A percentile compares a stretch with the other conserved stretches of the same genome.
phyloP scores from a whole-genome alignment of 2,329 filamentous ascomycete genomes.

The Scedosporium minutisporum region DNA sequence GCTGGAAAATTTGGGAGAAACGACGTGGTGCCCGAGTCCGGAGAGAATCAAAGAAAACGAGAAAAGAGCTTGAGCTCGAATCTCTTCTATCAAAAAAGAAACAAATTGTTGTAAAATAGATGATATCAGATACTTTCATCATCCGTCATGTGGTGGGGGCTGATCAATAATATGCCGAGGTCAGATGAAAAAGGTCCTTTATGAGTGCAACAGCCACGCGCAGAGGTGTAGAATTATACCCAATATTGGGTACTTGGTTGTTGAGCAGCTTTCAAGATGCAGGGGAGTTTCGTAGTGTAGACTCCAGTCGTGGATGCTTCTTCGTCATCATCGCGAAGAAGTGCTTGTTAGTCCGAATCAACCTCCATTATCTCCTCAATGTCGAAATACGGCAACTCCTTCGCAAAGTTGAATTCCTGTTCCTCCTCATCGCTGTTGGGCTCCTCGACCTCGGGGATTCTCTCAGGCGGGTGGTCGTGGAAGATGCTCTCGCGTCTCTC shows the following conservation, averaged over 20 bases:
- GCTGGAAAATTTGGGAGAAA: background rate
- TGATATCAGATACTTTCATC: background rate
- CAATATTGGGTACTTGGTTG: background rate
- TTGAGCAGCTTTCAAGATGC: background rate
- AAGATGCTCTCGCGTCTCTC: slow-evolving; percentile 37
- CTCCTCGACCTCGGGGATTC: slow-evolving; percentile 45
- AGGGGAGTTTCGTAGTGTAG: background rate
- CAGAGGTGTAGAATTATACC: background rate
- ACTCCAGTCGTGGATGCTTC: background rate
- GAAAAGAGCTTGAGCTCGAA: background rate
- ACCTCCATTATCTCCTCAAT: slow-evolving; percentile 40
- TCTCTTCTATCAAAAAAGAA: slow-evolving; percentile 5
- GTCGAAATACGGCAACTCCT: slow-evolving; percentile 40
- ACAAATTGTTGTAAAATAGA: background rate
- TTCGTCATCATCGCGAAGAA: background rate
- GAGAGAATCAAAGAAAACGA: background rate
- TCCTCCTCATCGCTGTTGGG: slow-evolving; percentile 39
- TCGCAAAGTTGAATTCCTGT: slow-evolving; percentile 29
- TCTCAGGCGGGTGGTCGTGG: slow-evolving; percentile 37
- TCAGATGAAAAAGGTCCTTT: too few relatives aligned
- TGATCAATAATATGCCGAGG: too few relatives aligned
- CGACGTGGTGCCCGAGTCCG: background rate
- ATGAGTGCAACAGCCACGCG: background rate
- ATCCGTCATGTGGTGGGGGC: too few relatives aligned
- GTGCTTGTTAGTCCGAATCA: slow-evolving; percentile 16